Conservation (phyloP, 768 basidiomycete genomes). For the Psilocybe azurescens region DNA sequence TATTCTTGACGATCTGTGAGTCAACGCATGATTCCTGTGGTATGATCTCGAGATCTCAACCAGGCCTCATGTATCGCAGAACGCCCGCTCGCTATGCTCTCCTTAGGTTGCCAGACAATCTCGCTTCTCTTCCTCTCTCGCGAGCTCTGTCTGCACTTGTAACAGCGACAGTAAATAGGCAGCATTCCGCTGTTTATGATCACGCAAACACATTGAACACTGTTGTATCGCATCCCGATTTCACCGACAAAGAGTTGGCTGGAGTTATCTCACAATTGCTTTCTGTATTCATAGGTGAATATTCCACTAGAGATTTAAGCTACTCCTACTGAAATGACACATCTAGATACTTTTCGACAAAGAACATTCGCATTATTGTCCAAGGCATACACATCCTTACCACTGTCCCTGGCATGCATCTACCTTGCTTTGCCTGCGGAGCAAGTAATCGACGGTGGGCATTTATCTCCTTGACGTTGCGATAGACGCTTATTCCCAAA, state of each 20-base stretch:
- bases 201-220: slow-evolving; percentile 48
- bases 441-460: slow-evolving; percentile 43
- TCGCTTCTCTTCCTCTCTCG: slow-evolving; percentile 49
- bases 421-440: slow-evolving; percentile 59
- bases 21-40: slow-evolving; percentile 12
- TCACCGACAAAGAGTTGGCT: slow-evolving; percentile 50
- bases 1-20: slow-evolving; percentile 67
- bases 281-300: slow-evolving; percentile 54
- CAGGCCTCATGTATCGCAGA: slow-evolving; percentile 35
- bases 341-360: slow-evolving; percentile 60
- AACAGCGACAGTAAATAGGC: slow-evolving; percentile 55
- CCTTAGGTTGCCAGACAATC: slow-evolving; percentile 55
- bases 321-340: slow-evolving; percentile 6
- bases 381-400: slow-evolving; percentile 69
- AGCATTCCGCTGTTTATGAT: slow-evolving; percentile 60
- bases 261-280: slow-evolving; percentile 50
- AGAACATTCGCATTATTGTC: slow-evolving; percentile 61
- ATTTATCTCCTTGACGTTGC: not conserved
- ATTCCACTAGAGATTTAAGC: not conserved
- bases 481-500: not conserved
- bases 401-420: slow-evolving; percentile 53
- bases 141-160: slow-evolving; percentile 52
- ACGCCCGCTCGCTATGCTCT: slow-evolving; percentile 65
- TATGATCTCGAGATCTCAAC: not conserved
- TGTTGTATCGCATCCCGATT: slow-evolving; percentile 47